phyloP scores from a whole-genome alignment of 2,329 filamentous ascomycete species.

The Fusarium penzigii region DNA sequence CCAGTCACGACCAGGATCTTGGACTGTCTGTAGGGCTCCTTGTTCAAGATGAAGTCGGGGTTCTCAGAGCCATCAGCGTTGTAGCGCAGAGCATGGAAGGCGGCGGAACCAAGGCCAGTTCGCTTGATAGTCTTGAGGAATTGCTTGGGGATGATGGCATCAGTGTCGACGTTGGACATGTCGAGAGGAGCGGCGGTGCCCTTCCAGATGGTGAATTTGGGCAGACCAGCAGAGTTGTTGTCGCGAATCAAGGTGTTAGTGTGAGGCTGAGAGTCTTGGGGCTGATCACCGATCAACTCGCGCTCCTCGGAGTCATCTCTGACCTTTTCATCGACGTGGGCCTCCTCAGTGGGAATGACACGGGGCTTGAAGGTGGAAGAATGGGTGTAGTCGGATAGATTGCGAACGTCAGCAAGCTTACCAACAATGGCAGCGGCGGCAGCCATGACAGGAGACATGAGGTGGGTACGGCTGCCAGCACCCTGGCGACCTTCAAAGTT shows the following conservation, averaged over 20 bases:
- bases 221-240: conserved; percentile 61
- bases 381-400: conserved; percentile 64
- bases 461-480: conserved; percentile 84
- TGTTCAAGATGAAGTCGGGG: conserved; percentile 83
- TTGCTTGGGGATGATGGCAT: conserved; percentile 98
- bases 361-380: conserved; percentile 62
- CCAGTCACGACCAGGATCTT: conserved; percentile 94
- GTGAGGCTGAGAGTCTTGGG: conserved; percentile 64
- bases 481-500: conserved; percentile 98
- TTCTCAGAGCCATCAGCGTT: conserved; percentile 73
- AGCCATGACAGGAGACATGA: conserved; percentile 97
- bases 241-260: conserved; percentile 60
- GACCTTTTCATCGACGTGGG: conserved; percentile 55
- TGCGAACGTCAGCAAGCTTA: conserved; percentile 88
- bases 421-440: conserved; percentile 87
- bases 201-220: conserved; percentile 81
- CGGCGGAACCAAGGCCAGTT: conserved; percentile 82
- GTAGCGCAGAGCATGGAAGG: conserved; percentile 85
- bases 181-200: conserved; percentile 88
- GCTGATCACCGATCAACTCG: conserved; percentile 57
- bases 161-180: conserved; percentile 92
- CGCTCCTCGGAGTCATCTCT: conserved; percentile 52
- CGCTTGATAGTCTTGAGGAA: conserved; percentile 99
- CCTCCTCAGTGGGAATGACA: conserved; percentile 41
- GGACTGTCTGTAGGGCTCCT: conserved; percentile 77